Base-by-base conservation (phyloP, 257 asterid genomes). In the Paraleonurus japonicus region DNA sequence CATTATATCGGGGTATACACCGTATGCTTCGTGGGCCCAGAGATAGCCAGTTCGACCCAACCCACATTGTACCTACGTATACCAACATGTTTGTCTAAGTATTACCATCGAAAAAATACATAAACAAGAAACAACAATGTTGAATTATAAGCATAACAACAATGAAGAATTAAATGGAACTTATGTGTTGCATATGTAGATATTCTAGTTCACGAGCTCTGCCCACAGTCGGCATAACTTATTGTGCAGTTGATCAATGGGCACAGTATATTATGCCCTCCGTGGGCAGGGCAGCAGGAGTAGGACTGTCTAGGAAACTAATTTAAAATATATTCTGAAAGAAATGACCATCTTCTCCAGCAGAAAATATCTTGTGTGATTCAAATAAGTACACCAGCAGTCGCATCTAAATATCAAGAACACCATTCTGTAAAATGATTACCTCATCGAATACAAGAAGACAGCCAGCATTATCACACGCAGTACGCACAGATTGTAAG, bases 361-460 rank as follows among this genome's bases (percentile, higher is more conserved):
- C 45, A 37, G 3, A 37, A 9, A 9, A 9, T 48, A 48, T 16
- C 55, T 48, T 16, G 23, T 0, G 10, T 48, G n/a, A 48, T 16
- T 16, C 22, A 28, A 60, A 8, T 16, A 43, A 13, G 19, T 13
- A 41, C 17, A 41, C 50, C 28, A 15, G 15, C 19, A 5, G 28
- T 9, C 30, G n/a, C 35, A 41, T 24, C 20, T 2, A 65, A 16
- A 59, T 41, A 17, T 54, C 7, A 37, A 51, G 43, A 60, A n/a
- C 10, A 33, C 16, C 39, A 33, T 2, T 65, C 10, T 50, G 5
- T 17, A 22, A 58, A 77, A 26, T 24, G 4, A 72, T 75, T 86
- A 95, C 99, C 99, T 95, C 99, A 22, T 95, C 99, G 65, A 81
- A 89, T 23, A 92, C 90, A 76, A 95, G 97, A 80, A 92, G 95